Evolutionary conservation across 176 grass and related monocot genomes (phyloP), one percentile per base, ranked within the genome.

Genomic region (Oryza rufipogon): DNA sequence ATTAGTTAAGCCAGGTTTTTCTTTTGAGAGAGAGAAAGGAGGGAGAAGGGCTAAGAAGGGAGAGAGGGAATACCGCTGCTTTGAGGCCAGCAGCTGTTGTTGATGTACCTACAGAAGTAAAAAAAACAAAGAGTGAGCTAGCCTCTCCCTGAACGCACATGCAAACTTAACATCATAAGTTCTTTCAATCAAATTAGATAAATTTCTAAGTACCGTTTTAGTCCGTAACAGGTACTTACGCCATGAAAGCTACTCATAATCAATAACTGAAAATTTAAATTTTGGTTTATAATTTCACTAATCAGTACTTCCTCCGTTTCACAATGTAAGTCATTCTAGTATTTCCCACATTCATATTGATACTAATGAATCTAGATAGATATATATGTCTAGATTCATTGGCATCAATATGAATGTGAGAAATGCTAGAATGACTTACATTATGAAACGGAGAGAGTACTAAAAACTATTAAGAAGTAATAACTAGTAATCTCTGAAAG

Each of bases 71-170:
- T 88, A 98, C 96, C 11, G 89, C 96, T 80, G 96, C 91, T 87
- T 93, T 95, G 33, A 95, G 93, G 66, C 96, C 96, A 71, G 96
- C 96, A 71, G 93, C 96, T 74, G 96, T 98, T 33, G 96, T 98
- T 98, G 96, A 88, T 98, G 96, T 73, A 98, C 93, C 96, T 98
- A 85, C 58, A 33, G 16, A 88, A 33, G 70, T 41, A 28, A 60
- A 44, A 41, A 72, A 71, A 74, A 9, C 70, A 66, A 68, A 36
- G 11, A 80, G n/a, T 81, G 63, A 54, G 51, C 4, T 65, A 3
- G 49, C 32, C 1, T 64, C 39, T 69, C 61, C 52, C 30, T 36
- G 28, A 70, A 54, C 6, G 56, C 0, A 68, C 47, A 38, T 4
- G 1, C 79, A 19, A 14, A 44, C 26, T 69, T 73, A 58, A 39